These are phyloP conservation scores for Cyclotella baltica DNA, from an alignment of 108 stramenopile genomes.

Conservation along the genomic window DNA sequence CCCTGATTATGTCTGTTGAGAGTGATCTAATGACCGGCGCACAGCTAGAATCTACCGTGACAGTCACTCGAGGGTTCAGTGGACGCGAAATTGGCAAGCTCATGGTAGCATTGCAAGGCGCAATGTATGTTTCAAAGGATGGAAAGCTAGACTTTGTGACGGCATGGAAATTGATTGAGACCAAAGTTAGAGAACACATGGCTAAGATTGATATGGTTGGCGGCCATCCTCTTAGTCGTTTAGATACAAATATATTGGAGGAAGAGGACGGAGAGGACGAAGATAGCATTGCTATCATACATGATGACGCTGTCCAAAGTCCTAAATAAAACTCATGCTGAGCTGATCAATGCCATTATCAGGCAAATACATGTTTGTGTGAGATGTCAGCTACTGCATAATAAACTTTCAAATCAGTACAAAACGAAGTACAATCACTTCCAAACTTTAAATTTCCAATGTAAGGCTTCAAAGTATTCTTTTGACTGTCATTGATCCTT, in stretches of 20 bases:
- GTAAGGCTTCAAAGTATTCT: too few relatives aligned
- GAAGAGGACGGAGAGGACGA: slow-evolving; percentile 6
- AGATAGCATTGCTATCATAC: background rate
- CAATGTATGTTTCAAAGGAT: slow-evolving; percentile 53
- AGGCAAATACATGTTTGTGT: too few relatives aligned
- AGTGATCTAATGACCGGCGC: slow-evolving; percentile 53
- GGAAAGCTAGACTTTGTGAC: slow-evolving; percentile 29
- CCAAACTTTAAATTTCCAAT: too few relatives aligned
- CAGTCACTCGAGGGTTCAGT: slow-evolving; percentile 57
- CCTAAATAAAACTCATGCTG: background rate
- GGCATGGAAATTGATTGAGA: slow-evolving; percentile 36
- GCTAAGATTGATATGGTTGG: slow-evolving; percentile 34
- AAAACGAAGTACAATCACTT: too few relatives aligned
- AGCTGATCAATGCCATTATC: too few relatives aligned
- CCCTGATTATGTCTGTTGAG: slow-evolving; percentile 42
- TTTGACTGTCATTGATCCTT: too few relatives aligned
- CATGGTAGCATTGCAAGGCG: slow-evolving; percentile 65
- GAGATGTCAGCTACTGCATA: too few relatives aligned
- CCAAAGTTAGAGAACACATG: slow-evolving; percentile 42
- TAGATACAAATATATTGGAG: background rate
- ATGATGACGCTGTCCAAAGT: background rate
- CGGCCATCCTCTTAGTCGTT: background rate
- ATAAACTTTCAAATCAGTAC: too few relatives aligned
- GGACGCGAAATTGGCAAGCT: slow-evolving; percentile 80
- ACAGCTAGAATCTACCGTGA: slow-evolving; percentile 45